Percentiles rank a stretch among this genome's conserved stretches.
phyloP scores from a whole-genome alignment of 441 rosid species.

The Populus hybrid region DNA sequence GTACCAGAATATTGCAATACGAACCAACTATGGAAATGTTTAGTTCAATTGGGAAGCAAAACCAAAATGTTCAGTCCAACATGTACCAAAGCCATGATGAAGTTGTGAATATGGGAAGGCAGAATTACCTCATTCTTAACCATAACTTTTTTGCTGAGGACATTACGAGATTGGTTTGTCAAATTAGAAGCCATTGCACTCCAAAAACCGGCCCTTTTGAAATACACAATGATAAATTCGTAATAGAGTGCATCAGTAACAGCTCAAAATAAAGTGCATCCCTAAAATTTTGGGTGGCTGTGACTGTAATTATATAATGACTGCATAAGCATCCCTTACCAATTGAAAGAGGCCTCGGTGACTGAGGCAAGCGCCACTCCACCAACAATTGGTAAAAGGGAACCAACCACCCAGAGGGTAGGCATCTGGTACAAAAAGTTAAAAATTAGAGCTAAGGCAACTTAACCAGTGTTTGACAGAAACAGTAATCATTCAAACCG shows the following conservation, averaged over 20 bases:
- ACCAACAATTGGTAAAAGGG: slow-evolving; percentile 90
- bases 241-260: neutral
- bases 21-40: slow-evolving; percentile 2
- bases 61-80: neutral
- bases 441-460: slow-evolving; percentile 5
- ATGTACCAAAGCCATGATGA: neutral
- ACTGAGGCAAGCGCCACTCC: slow-evolving; percentile 96
- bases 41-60: neutral
- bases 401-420: slow-evolving; percentile 76
- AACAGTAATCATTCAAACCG: neutral
- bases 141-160: slow-evolving; percentile 97
- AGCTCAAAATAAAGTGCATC: neutral
- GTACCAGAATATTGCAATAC: neutral
- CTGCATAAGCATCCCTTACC: slow-evolving; percentile 41
- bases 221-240: slow-evolving; percentile 3
- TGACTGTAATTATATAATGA: neutral
- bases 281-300: neutral
- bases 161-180: slow-evolving; percentile 96
- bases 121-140: slow-evolving; percentile 77
- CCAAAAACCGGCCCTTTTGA: slow-evolving; percentile 88
- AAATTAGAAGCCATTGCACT: slow-evolving; percentile 99
- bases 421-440: slow-evolving; percentile 52
- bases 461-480: slow-evolving; percentile 6
- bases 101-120: slow-evolving; percentile 9
- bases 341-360: slow-evolving; percentile 90